Evolutionary conservation across 2,329 filamentous ascomycete species (phyloP), one percentile per base, ranked within the genome.

Genomic region (Colletotrichum eleusines): DNA sequence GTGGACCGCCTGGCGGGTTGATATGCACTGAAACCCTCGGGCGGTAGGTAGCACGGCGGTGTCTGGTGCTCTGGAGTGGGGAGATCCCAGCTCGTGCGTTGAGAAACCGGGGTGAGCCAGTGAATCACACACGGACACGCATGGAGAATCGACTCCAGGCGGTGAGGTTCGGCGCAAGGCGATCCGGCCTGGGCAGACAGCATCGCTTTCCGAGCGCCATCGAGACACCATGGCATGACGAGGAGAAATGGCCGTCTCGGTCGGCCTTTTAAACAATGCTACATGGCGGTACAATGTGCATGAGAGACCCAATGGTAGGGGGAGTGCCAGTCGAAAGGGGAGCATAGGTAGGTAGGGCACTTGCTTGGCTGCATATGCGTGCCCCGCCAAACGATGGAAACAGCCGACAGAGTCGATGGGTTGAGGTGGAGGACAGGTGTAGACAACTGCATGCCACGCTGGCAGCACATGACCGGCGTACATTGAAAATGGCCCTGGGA

Each of bases 361-460:
- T 57, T 54, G 46, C 72, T 73, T 73, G 72, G 72, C 69, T 66
- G 61, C 67, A 61, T 68, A 44, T 46, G n/a, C 48, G 31, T 61
- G 63, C 42, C 51, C 71, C 71, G 63, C 58, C 53, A 57, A 59
- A 57, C 40, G 50, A 68, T 73, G 63, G 69, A 64, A 73, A 68
- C 72, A 73, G 53, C 70, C 66, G 72, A 72, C 65, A 48, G 65
- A 26, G 50, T 68, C 28, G 53, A 65, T 54, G 64, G 58, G 53
- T 71, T 46, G 44, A 26, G 59, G 69, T 69, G 64, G 72, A 69
- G 63, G 65, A 69, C 31, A 53, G 58, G 53, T 63, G 62, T 63
- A 63, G 31, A 51, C 51, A 54, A 63, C 71, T 73, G 72, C 72
- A 73, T 72, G 72, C 69, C 72, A 73, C 72, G 72, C 70, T 73